Evolutionary conservation across 192 early-diverging fungal genomes (phyloP).

Genomic region (Rhizophagus sp.): DNA sequence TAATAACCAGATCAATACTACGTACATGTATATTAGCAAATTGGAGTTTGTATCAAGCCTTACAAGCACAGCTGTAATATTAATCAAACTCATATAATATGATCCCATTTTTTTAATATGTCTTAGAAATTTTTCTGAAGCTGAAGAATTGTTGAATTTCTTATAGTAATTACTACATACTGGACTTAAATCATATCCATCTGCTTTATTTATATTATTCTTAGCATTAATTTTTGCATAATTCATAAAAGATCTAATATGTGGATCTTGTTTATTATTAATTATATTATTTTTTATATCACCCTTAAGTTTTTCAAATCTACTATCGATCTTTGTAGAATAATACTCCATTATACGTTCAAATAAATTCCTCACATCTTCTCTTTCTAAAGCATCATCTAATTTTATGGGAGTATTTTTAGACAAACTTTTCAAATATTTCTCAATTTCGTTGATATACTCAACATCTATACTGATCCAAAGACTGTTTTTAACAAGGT

Average conservation of each 20-base stretch:
- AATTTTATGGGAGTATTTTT: background rate
- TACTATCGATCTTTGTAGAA: background rate
- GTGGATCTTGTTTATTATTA: background rate
- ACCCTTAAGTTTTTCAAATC: background rate
- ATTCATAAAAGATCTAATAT: background rate
- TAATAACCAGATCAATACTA: background rate
- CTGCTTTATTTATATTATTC: background rate
- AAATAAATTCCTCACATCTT: background rate
- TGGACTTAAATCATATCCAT: background rate
- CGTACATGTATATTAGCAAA: background rate
- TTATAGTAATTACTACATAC: background rate
- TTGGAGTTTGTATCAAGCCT: background rate
- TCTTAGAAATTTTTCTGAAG: background rate
- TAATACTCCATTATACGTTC: background rate
- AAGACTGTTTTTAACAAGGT: background rate
- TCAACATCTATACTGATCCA: background rate
- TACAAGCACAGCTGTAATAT: background rate
- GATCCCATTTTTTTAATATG: background rate
- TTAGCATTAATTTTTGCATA: background rate
- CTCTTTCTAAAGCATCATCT: background rate
- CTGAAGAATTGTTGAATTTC: background rate
- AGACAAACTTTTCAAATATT: background rate
- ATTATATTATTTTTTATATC: slow-evolving; percentile 8
- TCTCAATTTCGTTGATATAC: background rate
- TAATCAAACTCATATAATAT: background rate